Conservation (phyloP, 2,329 filamentous ascomycete species). For the Aspergillus transmontanensis region DNA sequence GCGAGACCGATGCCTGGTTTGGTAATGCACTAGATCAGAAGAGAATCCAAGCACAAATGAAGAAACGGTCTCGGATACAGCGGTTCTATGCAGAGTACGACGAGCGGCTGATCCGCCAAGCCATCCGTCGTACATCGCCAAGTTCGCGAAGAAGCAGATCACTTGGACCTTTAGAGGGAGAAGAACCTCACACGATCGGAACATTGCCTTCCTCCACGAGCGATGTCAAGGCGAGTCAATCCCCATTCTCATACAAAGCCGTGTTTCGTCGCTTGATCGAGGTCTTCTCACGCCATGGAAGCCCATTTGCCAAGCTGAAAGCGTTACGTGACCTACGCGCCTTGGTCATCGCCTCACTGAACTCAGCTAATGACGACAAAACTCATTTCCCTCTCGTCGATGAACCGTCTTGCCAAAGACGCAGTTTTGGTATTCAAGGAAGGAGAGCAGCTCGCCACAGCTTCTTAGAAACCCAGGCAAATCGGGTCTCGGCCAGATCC, state of each 20-base stretch:
- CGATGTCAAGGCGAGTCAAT: constrained; percentile 18
- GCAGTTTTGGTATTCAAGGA: constrained; percentile 10
- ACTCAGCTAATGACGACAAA: constrained; percentile 52
- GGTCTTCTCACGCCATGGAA: constrained; percentile 87
- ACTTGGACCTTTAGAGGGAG: constrained; percentile 27
- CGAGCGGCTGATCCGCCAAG: constrained; percentile 30
- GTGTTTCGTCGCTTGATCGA: constrained; percentile 78
- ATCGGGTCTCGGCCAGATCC: constrained; percentile 15
- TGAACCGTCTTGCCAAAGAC: constrained; percentile 8
- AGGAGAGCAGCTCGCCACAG: constrained; percentile 32
- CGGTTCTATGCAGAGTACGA: constrained; percentile 43
- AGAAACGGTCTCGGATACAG: constrained; percentile 40
- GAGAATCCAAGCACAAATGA: constrained; percentile 46
- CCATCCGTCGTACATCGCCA: constrained; percentile 23
- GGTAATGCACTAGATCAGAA: constrained; percentile 53
- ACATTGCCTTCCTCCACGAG: neutral
- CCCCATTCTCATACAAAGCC: constrained; percentile 72
- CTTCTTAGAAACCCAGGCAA: constrained; percentile 31
- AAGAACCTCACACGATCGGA: constrained; percentile 2
- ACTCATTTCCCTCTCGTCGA: constrained; percentile 9
- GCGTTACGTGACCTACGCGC: constrained; percentile 81
- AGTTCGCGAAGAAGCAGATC: constrained; percentile 38
- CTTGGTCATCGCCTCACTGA: constrained; percentile 75
- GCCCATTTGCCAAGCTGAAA: constrained; percentile 82
- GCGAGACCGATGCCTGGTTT: constrained; percentile 92